Evolutionary conservation across 2,329 filamentous ascomycete species (phyloP), one percentile per base, ranked within the genome.

Genomic region (Paramyrothecium roridum): DNA sequence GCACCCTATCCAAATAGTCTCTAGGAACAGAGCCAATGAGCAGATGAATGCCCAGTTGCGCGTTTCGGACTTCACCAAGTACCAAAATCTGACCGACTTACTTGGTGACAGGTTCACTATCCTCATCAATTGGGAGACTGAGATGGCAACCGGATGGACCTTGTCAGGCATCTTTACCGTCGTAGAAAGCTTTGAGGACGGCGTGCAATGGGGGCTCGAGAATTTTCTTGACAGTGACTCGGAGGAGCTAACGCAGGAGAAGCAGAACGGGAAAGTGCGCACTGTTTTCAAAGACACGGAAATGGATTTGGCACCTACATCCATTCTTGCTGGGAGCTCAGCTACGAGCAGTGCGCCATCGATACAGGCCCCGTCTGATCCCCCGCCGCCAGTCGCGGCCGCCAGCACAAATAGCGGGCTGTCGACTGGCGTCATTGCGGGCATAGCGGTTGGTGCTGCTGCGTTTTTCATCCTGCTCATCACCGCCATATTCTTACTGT

Each of bases 391-490:
- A 16, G 43, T 17, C 10, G 6, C 7, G 54, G 16, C 26, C 33
- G 26, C 26, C 26, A 30, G 26, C 26, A 4, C 26, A 54, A 34
- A 21, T 11, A 61, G 64, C 11, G 64, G 70, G 2, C 67, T 81
- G 3, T 66, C 71, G 3, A 67, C 65, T 1, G 79, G 77, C 22
- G 76, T 77, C 53, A 77, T 76, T 37, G 75, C 73, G 19, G 79
- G 80, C 47, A 80, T 82, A 37, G 77, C 72, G 26, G 70, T 81
- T 2, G 79, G 71, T 8, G 68, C 68, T 47, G 68, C 66, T 11
- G 57, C 76, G 3, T 69, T 67, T 7, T 71, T 70, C 13, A 63
- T 81, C 8, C 62, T 73, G 16, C 54, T 80, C 48, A 57, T 78
- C 59, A 72, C 63, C 6, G 67, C 63, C 3, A 58, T 79, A 8